A percentile compares a stretch with the other conserved stretches of the same genome.
Conservation (phyloP, 768 basidiomycete genomes). For the Clitopilus hobsonii region DNA sequence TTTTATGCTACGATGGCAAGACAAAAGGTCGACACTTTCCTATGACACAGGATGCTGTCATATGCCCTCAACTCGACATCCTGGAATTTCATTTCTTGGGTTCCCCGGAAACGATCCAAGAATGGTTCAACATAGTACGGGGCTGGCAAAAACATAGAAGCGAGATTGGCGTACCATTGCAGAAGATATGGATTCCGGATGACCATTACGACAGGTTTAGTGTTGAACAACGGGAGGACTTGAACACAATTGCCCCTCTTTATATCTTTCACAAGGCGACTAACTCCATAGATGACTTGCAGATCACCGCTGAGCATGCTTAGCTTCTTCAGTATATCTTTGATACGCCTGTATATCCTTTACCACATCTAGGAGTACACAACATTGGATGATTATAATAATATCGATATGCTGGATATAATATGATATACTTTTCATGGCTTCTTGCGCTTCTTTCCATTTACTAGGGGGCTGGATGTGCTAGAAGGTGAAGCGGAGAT, state of each 20-base stretch:
- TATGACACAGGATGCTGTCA: constrained; percentile 10
- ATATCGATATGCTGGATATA: too few species aligned
- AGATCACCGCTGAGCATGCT: too few species aligned
- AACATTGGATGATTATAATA: background rate
- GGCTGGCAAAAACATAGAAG: constrained; percentile 32
- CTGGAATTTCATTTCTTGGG: constrained; percentile 38
- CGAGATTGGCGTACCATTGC: constrained; percentile 37
- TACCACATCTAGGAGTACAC: background rate
- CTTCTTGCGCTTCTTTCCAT: constrained; percentile 1
- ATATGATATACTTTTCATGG: background rate
- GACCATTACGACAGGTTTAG: constrained; percentile 17
- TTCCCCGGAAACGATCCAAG: background rate
- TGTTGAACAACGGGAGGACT: background rate
- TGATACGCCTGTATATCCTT: too few species aligned
- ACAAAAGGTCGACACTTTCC: background rate
- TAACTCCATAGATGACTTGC: background rate
- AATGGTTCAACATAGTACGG: constrained; percentile 18
- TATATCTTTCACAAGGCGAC: background rate
- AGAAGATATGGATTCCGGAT: constrained; percentile 41
- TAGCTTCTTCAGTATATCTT: too few species aligned
- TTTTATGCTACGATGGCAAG: constrained; percentile 36
- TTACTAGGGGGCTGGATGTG: background rate
- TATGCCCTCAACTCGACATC: constrained; percentile 41
- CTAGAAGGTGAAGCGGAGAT: constrained; percentile 5
- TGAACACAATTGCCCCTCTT: background rate